Conservation (phyloP, 306 rosid genomes). For the Trichosanthes cucumerina region DNA sequence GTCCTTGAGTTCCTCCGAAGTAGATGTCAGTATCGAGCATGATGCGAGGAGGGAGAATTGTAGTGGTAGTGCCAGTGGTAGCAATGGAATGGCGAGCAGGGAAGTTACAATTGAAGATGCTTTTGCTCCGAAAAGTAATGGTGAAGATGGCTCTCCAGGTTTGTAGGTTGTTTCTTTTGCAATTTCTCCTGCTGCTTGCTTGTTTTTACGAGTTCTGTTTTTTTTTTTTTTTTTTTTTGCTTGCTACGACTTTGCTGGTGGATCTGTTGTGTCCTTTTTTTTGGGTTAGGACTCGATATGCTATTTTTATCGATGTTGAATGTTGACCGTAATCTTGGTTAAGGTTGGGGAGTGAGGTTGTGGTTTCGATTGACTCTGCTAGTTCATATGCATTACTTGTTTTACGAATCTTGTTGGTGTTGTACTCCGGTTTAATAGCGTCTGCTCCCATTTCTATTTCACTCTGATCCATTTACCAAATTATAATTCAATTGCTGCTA, state of each 20-base stretch:
- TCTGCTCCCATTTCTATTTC: background rate
- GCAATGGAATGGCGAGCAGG: background rate
- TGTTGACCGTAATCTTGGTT: background rate
- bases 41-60: background rate
- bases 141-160: conserved; percentile 6
- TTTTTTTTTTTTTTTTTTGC: background rate
- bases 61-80: background rate
- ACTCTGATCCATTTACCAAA: background rate
- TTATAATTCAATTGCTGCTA: background rate
- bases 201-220: background rate
- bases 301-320: background rate
- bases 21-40: background rate
- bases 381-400: background rate
- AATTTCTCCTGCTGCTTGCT: background rate
- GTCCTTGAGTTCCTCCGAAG: background rate
- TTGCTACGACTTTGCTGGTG: background rate
- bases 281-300: background rate
- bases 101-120: conserved; percentile 1
- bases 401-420: background rate
- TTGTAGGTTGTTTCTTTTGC: background rate
- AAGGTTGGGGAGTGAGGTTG: background rate
- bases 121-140: background rate
- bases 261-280: background rate
- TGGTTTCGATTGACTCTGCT: background rate
- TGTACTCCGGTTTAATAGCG: background rate